Evolutionary conservation across 148 eudicot genomes (phyloP).

Genomic region (Fagopyrum homotropicum): DNA sequence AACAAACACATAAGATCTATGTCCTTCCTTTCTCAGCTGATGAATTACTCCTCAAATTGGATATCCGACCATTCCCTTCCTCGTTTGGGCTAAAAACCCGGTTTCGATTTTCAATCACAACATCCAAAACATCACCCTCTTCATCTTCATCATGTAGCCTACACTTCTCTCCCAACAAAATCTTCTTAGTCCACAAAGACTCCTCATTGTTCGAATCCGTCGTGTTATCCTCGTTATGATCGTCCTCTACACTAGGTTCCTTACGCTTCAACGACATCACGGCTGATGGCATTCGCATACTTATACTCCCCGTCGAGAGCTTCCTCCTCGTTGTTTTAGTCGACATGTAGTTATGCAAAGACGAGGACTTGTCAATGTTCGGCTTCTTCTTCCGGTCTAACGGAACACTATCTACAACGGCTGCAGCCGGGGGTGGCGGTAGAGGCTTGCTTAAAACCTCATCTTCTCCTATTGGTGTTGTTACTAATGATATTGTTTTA

Average conservation of each 20-base stretch:
- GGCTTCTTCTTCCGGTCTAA: conserved; percentile 1
- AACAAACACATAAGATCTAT: not conserved
- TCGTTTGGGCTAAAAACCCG: conserved; percentile 2
- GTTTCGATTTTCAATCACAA: conserved; percentile 26
- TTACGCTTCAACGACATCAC: conserved; percentile 17
- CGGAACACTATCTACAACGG: conserved; percentile 14
- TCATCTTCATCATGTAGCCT: conserved; percentile 48
- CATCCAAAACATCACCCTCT: conserved; percentile 8
- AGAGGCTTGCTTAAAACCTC: conserved; percentile 20
- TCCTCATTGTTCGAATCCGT: conserved; percentile 43
- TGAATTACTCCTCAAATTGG: not conserved
- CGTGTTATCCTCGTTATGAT: conserved; percentile 14
- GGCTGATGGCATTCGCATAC: conserved; percentile 24
- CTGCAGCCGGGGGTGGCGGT: conserved; percentile 29
- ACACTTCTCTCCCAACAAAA: conserved; percentile 68
- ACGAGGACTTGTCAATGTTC: conserved; percentile 27
- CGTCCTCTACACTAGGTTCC: conserved; percentile 15
- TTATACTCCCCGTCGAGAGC: conserved; percentile 36
- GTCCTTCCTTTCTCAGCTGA: not conserved
- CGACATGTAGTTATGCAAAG: conserved; percentile 27
- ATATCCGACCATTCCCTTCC: not conserved
- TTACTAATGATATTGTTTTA: not conserved
- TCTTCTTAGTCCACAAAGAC: conserved; percentile 63
- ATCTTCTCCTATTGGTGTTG: not conserved
- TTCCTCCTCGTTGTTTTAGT: conserved; percentile 21